Conservation (phyloP, 805 yeast genomes). For the Teunomyces lycoperdinae region DNA sequence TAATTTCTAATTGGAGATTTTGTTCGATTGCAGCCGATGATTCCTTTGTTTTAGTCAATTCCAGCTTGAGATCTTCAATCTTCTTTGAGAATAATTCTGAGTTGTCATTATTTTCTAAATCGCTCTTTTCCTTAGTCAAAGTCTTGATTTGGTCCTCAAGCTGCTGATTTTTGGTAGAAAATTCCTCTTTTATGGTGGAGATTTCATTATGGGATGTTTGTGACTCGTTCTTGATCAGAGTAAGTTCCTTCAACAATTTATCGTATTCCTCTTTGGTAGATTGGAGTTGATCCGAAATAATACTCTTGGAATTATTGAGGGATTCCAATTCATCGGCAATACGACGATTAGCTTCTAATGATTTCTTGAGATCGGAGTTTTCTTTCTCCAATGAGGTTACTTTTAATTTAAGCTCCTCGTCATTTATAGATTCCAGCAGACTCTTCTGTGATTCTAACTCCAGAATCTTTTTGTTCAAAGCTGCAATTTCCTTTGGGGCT, state of each 20-base stretch:
- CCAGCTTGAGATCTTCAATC: neutral
- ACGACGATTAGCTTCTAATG: neutral
- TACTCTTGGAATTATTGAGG: neutral
- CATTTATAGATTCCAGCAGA: neutral
- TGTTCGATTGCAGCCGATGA: neutral
- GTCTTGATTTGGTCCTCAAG: neutral
- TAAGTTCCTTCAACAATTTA: neutral
- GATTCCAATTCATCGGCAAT: conserved; percentile 2
- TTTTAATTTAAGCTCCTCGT: conserved; percentile 1
- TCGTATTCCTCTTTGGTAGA: neutral
- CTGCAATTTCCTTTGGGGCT: neutral
- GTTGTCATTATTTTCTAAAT: neutral
- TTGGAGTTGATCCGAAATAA: neutral
- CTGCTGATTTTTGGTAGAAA: neutral
- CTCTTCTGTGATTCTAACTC: neutral
- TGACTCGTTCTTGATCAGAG: neutral
- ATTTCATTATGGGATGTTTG: neutral
- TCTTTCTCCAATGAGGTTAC: neutral
- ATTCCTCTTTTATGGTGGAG: neutral
- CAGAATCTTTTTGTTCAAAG: conserved; percentile 11
- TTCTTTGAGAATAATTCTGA: neutral
- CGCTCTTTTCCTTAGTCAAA: neutral
- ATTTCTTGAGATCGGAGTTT: neutral
- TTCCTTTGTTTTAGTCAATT: neutral
- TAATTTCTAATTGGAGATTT: neutral